phyloP scores from a whole-genome alignment of 495 filamentous ascomycete species.

The Articulospora tetracladia region DNA sequence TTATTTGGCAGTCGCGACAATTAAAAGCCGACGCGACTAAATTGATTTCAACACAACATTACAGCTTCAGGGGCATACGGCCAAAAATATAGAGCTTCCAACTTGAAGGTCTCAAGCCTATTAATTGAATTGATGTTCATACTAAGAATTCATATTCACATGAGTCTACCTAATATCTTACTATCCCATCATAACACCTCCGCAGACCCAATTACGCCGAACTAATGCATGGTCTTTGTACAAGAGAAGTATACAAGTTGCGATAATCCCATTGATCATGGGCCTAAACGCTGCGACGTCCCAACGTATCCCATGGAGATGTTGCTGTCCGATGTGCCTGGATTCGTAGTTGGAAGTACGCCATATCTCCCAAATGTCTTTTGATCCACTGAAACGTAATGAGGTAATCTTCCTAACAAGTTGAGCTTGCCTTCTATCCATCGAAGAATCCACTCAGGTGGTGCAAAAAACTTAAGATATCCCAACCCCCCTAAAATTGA shows the following conservation, averaged over 20 bases:
- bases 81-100: background rate
- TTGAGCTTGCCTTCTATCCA: slow-evolving; percentile 85
- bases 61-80: background rate
- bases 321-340: slow-evolving; percentile 29
- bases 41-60: background rate
- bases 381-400: slow-evolving; percentile 90
- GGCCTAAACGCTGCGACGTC: slow-evolving; percentile 60
- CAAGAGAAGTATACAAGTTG: slow-evolving; percentile 13
- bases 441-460: slow-evolving; percentile 74
- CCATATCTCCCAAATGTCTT: slow-evolving; percentile 96
- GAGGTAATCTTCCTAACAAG: slow-evolving; percentile 72
- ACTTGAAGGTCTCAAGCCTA: background rate
- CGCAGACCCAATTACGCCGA: slow-evolving; percentile 16
- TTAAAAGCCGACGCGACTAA: slow-evolving; percentile 11
- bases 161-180: slow-evolving; percentile 6
- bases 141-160: slow-evolving; percentile 8
- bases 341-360: slow-evolving; percentile 63
- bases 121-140: background rate
- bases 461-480: slow-evolving; percentile 79
- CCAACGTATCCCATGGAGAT: slow-evolving; percentile 58
- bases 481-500: slow-evolving; percentile 63
- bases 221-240: slow-evolving; percentile 22
- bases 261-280: slow-evolving; percentile 9
- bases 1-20: slow-evolving; percentile 1
- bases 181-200: background rate